Percentiles rank a stretch among this genome's conserved stretches.
phyloP scores from a whole-genome alignment of 805 yeast genomes.

The Metschnikowia sp. region DNA sequence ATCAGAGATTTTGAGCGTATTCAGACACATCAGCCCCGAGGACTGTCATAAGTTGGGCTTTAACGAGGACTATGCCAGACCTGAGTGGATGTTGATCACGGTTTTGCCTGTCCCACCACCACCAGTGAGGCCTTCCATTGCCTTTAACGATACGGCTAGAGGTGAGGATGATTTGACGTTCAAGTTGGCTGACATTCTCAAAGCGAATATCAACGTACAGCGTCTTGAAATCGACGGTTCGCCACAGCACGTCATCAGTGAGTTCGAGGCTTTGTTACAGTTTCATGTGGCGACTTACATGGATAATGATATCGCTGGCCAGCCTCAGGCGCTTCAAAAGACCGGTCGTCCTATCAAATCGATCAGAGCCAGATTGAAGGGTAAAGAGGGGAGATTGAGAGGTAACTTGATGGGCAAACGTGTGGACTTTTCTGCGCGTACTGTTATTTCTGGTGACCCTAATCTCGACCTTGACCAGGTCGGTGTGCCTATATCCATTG shows the following conservation, averaged over 20 bases:
- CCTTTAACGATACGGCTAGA: slow-evolving; percentile 95
- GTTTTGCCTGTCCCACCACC: slow-evolving; percentile 99
- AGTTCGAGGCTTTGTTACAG: slow-evolving; percentile 91
- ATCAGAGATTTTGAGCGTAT: slow-evolving; percentile 83
- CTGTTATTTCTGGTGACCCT: slow-evolving; percentile 99
- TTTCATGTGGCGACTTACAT: slow-evolving; percentile 98
- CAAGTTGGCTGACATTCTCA: slow-evolving; percentile 92
- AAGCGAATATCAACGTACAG: slow-evolving; percentile 96
- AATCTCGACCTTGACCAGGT: slow-evolving; percentile 96
- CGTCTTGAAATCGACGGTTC: slow-evolving; percentile 98
- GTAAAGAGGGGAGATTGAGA: slow-evolving; percentile 98
- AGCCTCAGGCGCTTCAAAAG: slow-evolving; percentile 97
- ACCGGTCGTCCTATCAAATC: slow-evolving; percentile 98
- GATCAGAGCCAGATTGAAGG: slow-evolving; percentile 98
- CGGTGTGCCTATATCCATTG: slow-evolving; percentile 97
- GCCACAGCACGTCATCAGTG: slow-evolving; percentile 96
- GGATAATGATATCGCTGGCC: slow-evolving; percentile 99
- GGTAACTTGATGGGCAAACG: slow-evolving; percentile 99
- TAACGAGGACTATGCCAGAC: slow-evolving; percentile 94
- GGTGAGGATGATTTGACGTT: slow-evolving; percentile 99
- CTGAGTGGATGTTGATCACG: slow-evolving; percentile 96
- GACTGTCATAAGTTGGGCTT: slow-evolving; percentile 84
- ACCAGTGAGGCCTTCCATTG: slow-evolving; percentile 97
- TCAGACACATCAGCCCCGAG: slow-evolving; percentile 82
- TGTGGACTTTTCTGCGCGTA: slow-evolving; percentile 98